Conservation (phyloP, 371 early-diverging fungal genomes). For the Paraphysoderma sedebokerense region DNA sequence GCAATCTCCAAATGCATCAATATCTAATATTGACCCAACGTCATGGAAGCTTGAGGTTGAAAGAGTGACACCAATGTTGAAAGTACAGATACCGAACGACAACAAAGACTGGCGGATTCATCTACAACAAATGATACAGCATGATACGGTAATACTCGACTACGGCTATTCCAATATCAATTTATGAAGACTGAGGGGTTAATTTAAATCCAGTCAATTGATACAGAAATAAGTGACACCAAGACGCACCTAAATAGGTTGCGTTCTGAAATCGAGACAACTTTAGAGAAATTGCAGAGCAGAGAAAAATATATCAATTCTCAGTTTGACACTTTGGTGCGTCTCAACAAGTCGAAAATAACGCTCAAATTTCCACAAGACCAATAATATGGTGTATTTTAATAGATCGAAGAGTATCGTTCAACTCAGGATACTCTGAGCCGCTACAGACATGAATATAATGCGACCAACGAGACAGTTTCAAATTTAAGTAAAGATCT, state of each 20-base stretch:
- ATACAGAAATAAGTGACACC: constrained; percentile 5
- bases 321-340: constrained; percentile 28
- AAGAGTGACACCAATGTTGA: constrained; percentile 25
- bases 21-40: constrained; percentile 16
- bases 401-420: constrained; percentile 21
- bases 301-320: constrained; percentile 35
- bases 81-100: constrained; percentile 23
- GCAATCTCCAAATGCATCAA: neutral
- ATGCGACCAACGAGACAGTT: constrained; percentile 15
- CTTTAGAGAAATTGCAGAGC: constrained; percentile 25
- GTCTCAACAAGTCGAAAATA: too few relatives aligned
- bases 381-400: neutral
- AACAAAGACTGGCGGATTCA: constrained; percentile 37
- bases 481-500: constrained; percentile 20
- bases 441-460: constrained; percentile 21
- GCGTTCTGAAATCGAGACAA: constrained; percentile 22
- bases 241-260: constrained; percentile 15
- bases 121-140: constrained; percentile 19
- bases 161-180: constrained; percentile 4
- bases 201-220: too few relatives aligned
- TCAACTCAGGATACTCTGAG: constrained; percentile 19
- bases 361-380: too few relatives aligned
- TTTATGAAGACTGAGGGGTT: too few relatives aligned
- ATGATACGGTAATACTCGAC: constrained; percentile 18
- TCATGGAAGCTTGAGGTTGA: constrained; percentile 32